phyloP scores from a whole-genome alignment of 768 basidiomycete species.

The Kwoniella sp. region DNA sequence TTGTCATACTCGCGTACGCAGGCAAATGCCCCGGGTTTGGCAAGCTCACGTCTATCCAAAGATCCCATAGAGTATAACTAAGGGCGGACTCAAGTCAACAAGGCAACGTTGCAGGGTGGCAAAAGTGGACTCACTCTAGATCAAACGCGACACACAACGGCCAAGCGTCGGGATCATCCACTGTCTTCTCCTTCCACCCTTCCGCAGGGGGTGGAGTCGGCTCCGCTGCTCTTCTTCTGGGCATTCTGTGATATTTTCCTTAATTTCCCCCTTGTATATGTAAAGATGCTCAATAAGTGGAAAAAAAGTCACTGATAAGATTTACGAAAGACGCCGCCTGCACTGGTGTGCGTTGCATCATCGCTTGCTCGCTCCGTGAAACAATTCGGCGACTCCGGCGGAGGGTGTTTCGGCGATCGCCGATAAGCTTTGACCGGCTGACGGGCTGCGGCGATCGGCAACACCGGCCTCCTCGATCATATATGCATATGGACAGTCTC shows the following conservation, averaged over 20 bases:
- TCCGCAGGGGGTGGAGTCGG: conserved; percentile 14
- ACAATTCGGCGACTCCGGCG: no score
- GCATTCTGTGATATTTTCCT: conserved; percentile 14
- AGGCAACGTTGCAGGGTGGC: neutral
- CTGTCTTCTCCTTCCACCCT: conserved; percentile 19
- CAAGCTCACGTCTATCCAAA: conserved; percentile 70
- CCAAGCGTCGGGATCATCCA: conserved; percentile 45
- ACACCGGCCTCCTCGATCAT: neutral
- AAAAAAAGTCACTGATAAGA: no score
- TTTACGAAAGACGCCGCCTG: no score
- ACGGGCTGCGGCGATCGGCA: neutral
- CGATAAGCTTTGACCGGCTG: neutral
- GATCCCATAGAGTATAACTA: conserved; percentile 82
- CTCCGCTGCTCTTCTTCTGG: conserved; percentile 20
- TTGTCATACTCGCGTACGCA: no score
- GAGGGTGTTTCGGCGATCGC: neutral
- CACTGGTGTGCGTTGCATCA: no score
- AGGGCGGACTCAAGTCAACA: neutral
- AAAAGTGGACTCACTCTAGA: conserved; percentile 64
- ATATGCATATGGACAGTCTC: no score
- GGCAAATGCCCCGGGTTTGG: no score
- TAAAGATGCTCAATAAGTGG: no score
- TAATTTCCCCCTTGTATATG: neutral
- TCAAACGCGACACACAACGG: conserved; percentile 69
- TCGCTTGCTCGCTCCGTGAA: no score